A percentile compares a stretch with the other conserved stretches of the same genome.
phyloP scores from a whole-genome alignment of 2,329 filamentous ascomycete genomes.

The Dryadomyces quercus-mongolicae region DNA sequence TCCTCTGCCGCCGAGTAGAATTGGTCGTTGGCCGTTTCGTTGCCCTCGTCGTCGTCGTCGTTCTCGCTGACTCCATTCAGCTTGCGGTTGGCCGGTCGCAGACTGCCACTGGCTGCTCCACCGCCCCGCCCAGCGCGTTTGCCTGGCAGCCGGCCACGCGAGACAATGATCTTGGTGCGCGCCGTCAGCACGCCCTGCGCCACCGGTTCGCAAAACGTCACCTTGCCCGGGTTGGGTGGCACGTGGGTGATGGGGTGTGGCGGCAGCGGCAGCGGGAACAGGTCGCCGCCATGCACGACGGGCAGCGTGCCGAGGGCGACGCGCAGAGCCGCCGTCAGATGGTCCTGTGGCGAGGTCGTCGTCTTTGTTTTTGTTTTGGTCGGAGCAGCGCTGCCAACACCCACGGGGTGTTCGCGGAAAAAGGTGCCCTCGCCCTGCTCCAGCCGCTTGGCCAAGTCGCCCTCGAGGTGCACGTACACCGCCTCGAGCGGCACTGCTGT shows the following conservation, averaged over 20 bases:
- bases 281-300: slow-evolving; percentile 74
- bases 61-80: slow-evolving; percentile 48
- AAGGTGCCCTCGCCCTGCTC: slow-evolving; percentile 78
- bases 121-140: slow-evolving; percentile 28
- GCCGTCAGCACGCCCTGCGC: slow-evolving; percentile 71
- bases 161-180: slow-evolving; percentile 72
- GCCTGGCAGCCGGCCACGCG: slow-evolving; percentile 43
- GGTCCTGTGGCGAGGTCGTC: slow-evolving; percentile 33
- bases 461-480: slow-evolving; percentile 77
- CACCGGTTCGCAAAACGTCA: slow-evolving; percentile 89
- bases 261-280: slow-evolving; percentile 64
- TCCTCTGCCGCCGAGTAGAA: slow-evolving; percentile 92
- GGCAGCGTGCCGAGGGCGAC: slow-evolving; percentile 60
- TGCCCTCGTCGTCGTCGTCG: slow-evolving; percentile 47
- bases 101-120: slow-evolving; percentile 26
- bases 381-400: neutral
- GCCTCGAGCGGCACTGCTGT: slow-evolving; percentile 70
- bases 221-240: slow-evolving; percentile 71
- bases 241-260: slow-evolving; percentile 81
- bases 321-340: slow-evolving; percentile 55
- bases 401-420: slow-evolving; percentile 50
- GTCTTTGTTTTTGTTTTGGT: neutral
- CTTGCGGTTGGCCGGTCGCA: slow-evolving; percentile 50
- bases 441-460: slow-evolving; percentile 63
- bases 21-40: slow-evolving; percentile 78